Evolutionary conservation across 306 rosid genomes (phyloP), one percentile per base, ranked within the genome.

Genomic region (Cicer cuneatum): DNA sequence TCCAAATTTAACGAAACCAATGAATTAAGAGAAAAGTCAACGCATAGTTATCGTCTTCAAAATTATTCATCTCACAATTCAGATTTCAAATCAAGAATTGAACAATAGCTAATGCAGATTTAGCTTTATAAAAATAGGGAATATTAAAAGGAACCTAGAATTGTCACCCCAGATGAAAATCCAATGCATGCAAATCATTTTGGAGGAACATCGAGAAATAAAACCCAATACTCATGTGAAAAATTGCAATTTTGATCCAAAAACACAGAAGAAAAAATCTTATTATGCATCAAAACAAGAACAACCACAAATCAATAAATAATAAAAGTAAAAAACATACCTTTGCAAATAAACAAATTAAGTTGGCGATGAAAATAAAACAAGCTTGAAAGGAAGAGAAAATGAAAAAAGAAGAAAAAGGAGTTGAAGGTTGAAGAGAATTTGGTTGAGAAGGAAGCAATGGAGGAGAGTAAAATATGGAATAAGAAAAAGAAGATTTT

Each of bases 381-480:
- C 41, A 1, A 56, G 21, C 13, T 46, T 42, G 58, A 47, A 54
- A 64, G 62, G 63, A 45, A 60, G 21, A 63, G 53, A 52, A 46
- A 42, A 45, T 7, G 35, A 41, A 47, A 39, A 46, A 1, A 10
- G 15, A 59, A 60, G 12, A 45, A 58, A 21, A 62, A 9, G 11
- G 12, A 38, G 18, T 1, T 14, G 9, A 19, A 21, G 24, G 10
- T 10, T 24, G 19, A 21, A 47, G 64, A 35, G 41, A 66, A 42
- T 43, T 24, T 66, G 51, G 21, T 43, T 63, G 67, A 1, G 63
- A 71, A 16, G 11, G 43, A 80, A 43, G 65, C 67, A 76, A 73
- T 8, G 87, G 82, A 80, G 39, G 71, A 72, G 84, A 76, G 56
- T 14, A 10, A 72, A 60, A 60, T 66, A 58, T 38, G 84, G 87